Base-by-base conservation (phyloP, 768 basidiomycete species). In the Agrocybe pediades region DNA sequence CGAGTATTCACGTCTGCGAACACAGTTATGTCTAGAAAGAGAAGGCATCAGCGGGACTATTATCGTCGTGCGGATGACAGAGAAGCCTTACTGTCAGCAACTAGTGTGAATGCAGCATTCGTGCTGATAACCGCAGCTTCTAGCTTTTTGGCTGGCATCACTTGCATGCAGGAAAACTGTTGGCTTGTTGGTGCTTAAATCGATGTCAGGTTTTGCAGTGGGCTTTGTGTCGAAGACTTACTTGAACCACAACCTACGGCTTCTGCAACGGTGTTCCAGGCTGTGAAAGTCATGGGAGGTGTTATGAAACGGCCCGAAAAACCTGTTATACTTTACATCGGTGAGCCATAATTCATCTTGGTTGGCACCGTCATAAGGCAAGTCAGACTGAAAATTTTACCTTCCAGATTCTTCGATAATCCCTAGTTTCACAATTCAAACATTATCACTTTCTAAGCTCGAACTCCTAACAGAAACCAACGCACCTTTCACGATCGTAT, bases 91-190 rank as follows among this genome's bases (percentile, higher is more conserved):
- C 74, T 65, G 49, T 76, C 74, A 17, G 60, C 53, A 8, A 71
- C 62, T 9, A 65, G 65, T 13, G 50, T 54, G 52, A 76, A 74
- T 3, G 55, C 51, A 6, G 59, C 48, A 46, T 62, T 65, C 0
- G 67, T 67, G 25, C 53, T 68, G 30, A 69, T 64, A 1, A 72
- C 69, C 0, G 69, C 71, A 49, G 69, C 62, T 44, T 72, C 68
- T 9, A 76, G 53, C 25, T 56, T 67, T 9, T 59, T 59, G 52
- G 51, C 62, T 9, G 72, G 65, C 2, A 71, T 65, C 11, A 57
- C 54, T 55, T 72, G 63, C 74, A 74, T 74, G 50, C 74, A 76
- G 11, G 64, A 43, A 6, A 74, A 50, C 42, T 76, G 74, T n/a
- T 64, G 58, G 16, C 57, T 61, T 47, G 66, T 60, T 15, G 63